Percentiles rank a stretch among this genome's conserved stretches.
These are phyloP conservation scores for Exophiala spinifera DNA, from an alignment of 2,329 filamentous ascomycete species.

Conservation along the genomic window DNA sequence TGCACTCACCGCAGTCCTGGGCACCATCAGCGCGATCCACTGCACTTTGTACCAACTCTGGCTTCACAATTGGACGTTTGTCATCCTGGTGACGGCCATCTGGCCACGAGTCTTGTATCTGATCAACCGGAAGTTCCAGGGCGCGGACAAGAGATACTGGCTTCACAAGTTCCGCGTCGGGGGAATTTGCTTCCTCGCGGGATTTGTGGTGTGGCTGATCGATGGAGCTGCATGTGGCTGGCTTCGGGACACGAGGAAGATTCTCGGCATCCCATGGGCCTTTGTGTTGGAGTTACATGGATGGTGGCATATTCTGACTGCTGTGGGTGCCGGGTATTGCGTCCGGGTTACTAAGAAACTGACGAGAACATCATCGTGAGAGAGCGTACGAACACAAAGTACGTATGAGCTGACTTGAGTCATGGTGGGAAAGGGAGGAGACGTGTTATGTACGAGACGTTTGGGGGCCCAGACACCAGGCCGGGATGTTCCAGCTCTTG, in stretches of 20 bases:
- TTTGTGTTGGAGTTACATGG: slow-evolving; percentile 34
- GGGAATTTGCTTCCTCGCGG: slow-evolving; percentile 21
- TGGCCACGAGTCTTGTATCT: slow-evolving; percentile 22
- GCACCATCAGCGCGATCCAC: slow-evolving; percentile 22
- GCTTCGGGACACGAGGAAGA: slow-evolving; percentile 21
- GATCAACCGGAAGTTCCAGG: slow-evolving; percentile 12
- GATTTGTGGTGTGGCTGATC: slow-evolving; percentile 30
- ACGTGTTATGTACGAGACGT: too few species aligned
- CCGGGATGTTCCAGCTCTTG: not conserved
- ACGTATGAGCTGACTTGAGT: too few species aligned
- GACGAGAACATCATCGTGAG: slow-evolving; percentile 6
- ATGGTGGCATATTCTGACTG: slow-evolving; percentile 32
- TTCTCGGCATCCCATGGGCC: slow-evolving; percentile 30
- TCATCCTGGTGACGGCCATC: slow-evolving; percentile 20
- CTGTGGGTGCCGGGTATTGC: slow-evolving; percentile 25
- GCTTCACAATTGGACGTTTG: slow-evolving; percentile 21
- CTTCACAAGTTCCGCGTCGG: slow-evolving; percentile 19
- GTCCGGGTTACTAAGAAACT: slow-evolving; percentile 24
- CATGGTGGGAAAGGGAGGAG: too few species aligned
- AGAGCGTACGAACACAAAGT: too few species aligned
- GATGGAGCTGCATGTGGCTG: slow-evolving; percentile 29
- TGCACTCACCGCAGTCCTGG: slow-evolving; percentile 16
- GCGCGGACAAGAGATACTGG: slow-evolving; percentile 14
- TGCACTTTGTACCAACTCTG: slow-evolving; percentile 20
- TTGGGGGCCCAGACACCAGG: too few species aligned